Evolutionary conservation across 2,329 filamentous ascomycete genomes (phyloP), one percentile per base, ranked within the genome.

Genomic region (Cladosporium velox): DNA sequence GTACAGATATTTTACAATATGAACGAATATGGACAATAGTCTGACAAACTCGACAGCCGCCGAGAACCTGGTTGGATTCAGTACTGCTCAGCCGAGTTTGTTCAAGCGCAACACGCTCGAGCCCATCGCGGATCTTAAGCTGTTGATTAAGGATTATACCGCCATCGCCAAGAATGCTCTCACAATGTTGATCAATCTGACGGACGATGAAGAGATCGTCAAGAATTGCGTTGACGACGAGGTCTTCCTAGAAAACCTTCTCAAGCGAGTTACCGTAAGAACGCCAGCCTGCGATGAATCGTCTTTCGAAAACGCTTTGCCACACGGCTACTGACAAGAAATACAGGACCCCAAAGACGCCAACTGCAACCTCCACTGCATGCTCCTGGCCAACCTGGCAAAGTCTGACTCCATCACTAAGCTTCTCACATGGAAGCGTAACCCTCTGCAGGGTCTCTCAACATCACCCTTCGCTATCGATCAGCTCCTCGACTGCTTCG

Each of bases 401-500:
- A 98, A 98, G 80, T 90, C 86, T 68, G 88, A 94, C 71, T 84
- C 84, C 6, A 79, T 97, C 65, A 90, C 90, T 70, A 84, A 85
- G 52, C 82, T 97, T 4, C 79, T 94, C 12, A 82, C 84, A 4
- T 82, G 90, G 65, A 90, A 90, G 73, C 90, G 92, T 69, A 81
- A 85, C 7, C 78, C 89, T 0, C 90, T 92, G 2, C 86, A 88
- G 65, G 83, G 84, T n/a, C 85, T 97, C 7, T 88, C 87, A 6
- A 90, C 87, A 1, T 91, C 92, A 49, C 85, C 89, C 41, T 84
- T 87, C 66, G 89, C 92, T 4, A 87, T 98, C 72, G 93, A 97
- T 77, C 95, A 98, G 79, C 83, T 99, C 34, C 88, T 99, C 77
- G 95, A 98, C 77, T 90, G 96, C 72, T 99, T 99, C 76, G 95